Evolutionary conservation across 352 stramenopile species (phyloP), one percentile per base, ranked within the genome.

Genomic region (Globisporangium lucens): DNA sequence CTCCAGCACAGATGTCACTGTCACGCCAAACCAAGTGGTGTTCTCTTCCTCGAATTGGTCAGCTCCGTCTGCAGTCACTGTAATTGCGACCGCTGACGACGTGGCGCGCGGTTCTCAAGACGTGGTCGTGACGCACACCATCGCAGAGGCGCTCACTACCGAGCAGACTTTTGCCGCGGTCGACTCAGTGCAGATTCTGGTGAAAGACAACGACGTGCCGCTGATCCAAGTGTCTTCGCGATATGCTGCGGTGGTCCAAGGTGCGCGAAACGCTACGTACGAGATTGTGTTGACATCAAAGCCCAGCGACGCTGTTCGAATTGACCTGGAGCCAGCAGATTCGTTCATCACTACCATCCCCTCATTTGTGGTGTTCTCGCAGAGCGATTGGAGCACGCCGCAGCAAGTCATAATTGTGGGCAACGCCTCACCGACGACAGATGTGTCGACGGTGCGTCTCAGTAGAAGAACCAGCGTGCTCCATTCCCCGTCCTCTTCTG

Each of bases 141-240:
- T 90, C 43, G 46, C 61, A 3, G 74, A 74, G 30, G 71, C 75
- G 4, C 67, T 35, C 7, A 78, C 55, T 66, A 62, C 59, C 6
- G 71, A 77, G 6, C 61, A 55, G 8, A 80, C 76, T 0, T 91
- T 89, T 60, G 68, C 72, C 2, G 13, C 59, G 2, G 62, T 72
- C 7, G 63, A 75, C 10, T 71, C 74, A 2, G 65, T 93, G 9
- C 52, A 60, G 6, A 70, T 91, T 1, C 47, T 74, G 13, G 67
- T 93, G 4, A 71, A 74, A 56, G 84, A 90, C 27, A 71, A 90
- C 52, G 79, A 89, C 55, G 64, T 89, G 33, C 79, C 83, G 1
- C 66, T 78, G 2, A 67, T 89, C n/a, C 78, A 77, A n/a, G 57
- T 89, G 20, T 91, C 83, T 0, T 69, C 69, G 51, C 73, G 77